phyloP scores from a whole-genome alignment of 2,329 filamentous ascomycete genomes.

The Exserohilum rostratum region DNA sequence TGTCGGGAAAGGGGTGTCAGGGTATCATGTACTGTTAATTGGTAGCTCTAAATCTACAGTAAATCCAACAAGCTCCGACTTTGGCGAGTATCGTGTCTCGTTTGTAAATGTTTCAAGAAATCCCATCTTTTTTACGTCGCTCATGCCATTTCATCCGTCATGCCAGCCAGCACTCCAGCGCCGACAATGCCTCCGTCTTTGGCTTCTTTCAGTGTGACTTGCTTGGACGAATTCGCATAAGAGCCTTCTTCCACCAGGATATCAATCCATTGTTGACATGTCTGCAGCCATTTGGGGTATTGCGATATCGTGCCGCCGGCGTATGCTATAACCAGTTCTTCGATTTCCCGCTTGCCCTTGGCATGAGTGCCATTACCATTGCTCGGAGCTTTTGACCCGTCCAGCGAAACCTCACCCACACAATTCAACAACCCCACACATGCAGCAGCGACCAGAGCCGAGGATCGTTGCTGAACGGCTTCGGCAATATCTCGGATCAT shows the following conservation, averaged over 20 bases:
- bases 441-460: slow-evolving; percentile 74
- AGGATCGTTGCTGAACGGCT: slow-evolving; percentile 73
- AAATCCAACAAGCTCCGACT: too few relatives aligned
- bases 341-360: slow-evolving; percentile 37
- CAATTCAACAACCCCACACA: slow-evolving; percentile 72
- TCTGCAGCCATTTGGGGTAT: slow-evolving; percentile 74
- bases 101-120: too few relatives aligned
- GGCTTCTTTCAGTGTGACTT: slow-evolving; percentile 59
- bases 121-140: too few relatives aligned
- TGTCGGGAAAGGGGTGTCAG: neutral
- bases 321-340: slow-evolving; percentile 77
- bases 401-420: slow-evolving; percentile 67
- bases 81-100: too few relatives aligned
- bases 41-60: neutral
- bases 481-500: slow-evolving; percentile 71
- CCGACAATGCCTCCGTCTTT: slow-evolving; percentile 62
- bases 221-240: slow-evolving; percentile 45
- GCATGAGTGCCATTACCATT: slow-evolving; percentile 30
- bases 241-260: slow-evolving; percentile 55
- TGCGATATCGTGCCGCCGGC: slow-evolving; percentile 82
- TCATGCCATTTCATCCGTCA: slow-evolving; percentile 40
- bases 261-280: slow-evolving; percentile 73
- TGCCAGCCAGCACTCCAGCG: slow-evolving; percentile 61
- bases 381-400: slow-evolving; percentile 21
- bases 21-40: neutral